phyloP scores from a whole-genome alignment of 2,329 filamentous ascomycete species.

The Aspergillus aculeatus region DNA sequence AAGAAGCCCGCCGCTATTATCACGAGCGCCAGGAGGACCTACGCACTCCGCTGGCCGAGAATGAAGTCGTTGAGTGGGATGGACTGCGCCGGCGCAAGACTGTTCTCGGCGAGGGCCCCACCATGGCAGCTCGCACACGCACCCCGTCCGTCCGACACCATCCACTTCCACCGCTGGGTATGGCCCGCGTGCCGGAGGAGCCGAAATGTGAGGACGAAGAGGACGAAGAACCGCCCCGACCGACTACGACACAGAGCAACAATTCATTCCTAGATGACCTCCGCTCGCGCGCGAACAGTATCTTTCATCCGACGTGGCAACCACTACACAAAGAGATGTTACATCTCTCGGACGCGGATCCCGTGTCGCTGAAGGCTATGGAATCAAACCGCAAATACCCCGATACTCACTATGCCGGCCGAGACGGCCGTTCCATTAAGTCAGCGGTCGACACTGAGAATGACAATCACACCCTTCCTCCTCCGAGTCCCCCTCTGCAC shows the following conservation, averaged over 20 bases:
- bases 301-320: slow-evolving; percentile 37
- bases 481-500: slow-evolving; percentile 43
- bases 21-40: slow-evolving; percentile 71
- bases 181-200: slow-evolving; percentile 75
- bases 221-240: slow-evolving; percentile 38
- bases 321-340: slow-evolving; percentile 29
- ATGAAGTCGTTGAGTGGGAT: slow-evolving; percentile 86
- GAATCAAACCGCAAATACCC: slow-evolving; percentile 53
- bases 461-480: slow-evolving; percentile 11
- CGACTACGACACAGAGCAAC: slow-evolving; percentile 30
- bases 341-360: slow-evolving; percentile 50
- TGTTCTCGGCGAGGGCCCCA: slow-evolving; percentile 48
- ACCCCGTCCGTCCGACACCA: slow-evolving; percentile 45
- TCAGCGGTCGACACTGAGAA: slow-evolving; percentile 24
- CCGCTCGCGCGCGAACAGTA: slow-evolving; percentile 39
- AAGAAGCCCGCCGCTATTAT: slow-evolving; percentile 74
- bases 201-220: slow-evolving; percentile 17
- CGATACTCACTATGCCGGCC: slow-evolving; percentile 40
- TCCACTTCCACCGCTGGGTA: slow-evolving; percentile 75
- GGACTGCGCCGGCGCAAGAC: slow-evolving; percentile 75
- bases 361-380: slow-evolving; percentile 59
- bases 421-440: slow-evolving; percentile 27
- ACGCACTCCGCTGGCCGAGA: slow-evolving; percentile 74
- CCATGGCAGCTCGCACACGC: slow-evolving; percentile 35
- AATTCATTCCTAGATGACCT: slow-evolving; percentile 40